These are phyloP conservation scores for Mucor plumbeus DNA, from an alignment of 371 early-diverging fungal species.

Conservation along the genomic window DNA sequence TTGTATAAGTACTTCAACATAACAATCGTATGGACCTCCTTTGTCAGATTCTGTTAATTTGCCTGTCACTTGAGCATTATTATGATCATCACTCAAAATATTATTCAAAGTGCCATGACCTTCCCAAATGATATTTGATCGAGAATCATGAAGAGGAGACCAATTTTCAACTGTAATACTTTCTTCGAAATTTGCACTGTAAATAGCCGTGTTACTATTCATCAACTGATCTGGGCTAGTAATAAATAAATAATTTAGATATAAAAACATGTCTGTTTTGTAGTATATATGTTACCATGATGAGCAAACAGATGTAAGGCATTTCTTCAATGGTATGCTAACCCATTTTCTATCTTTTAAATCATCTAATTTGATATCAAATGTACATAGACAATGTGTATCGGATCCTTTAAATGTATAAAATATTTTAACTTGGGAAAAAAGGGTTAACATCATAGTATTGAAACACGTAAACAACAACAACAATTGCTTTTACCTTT, in stretches of 20 bases:
- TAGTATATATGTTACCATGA: slow-evolving; percentile 31
- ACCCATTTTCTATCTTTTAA: slow-evolving; percentile 33
- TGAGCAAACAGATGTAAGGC: slow-evolving; percentile 39
- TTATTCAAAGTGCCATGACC: slow-evolving; percentile 38
- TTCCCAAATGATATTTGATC: slow-evolving; percentile 42
- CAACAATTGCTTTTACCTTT: slow-evolving; percentile 17
- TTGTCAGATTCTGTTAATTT: slow-evolving; percentile 18
- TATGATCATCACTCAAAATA: slow-evolving; percentile 30
- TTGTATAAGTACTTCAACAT: slow-evolving; percentile 40
- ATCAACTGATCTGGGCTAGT: slow-evolving; percentile 46
- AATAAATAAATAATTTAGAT: slow-evolving; percentile 1
- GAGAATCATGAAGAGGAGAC: slow-evolving; percentile 30
- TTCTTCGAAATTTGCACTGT: slow-evolving; percentile 48
- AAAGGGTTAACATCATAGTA: neutral
- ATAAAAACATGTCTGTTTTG: neutral
- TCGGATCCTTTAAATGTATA: slow-evolving; percentile 46
- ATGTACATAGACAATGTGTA: slow-evolving; percentile 41
- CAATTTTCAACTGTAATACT: slow-evolving; percentile 34
- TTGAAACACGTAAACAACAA: slow-evolving; percentile 18
- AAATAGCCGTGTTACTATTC: slow-evolving; percentile 38
- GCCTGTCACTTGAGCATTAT: slow-evolving; percentile 25
- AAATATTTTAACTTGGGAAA: slow-evolving; percentile 39
- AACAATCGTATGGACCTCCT: slow-evolving; percentile 20
- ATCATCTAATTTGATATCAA: slow-evolving; percentile 30
- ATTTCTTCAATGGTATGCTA: slow-evolving; percentile 34